Conservation (phyloP, 805 yeast species). For the Kurtzmaniella fragi region DNA sequence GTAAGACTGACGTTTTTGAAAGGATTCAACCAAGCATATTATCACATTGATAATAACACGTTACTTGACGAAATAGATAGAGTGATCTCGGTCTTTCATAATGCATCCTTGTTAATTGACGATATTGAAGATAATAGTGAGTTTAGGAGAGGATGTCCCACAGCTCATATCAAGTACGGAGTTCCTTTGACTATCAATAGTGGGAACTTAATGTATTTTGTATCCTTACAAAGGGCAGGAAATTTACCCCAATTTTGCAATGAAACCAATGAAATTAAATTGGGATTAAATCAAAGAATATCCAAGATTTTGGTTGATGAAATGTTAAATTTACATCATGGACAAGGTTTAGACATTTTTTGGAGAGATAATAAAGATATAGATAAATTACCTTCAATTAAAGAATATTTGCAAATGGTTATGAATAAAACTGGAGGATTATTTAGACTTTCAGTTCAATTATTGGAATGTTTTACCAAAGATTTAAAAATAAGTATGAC, state of each 20-base stretch:
- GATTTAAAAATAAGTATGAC: constrained; percentile 12
- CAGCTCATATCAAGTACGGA: constrained; percentile 77
- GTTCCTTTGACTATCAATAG: constrained; percentile 75
- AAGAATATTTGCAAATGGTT: constrained; percentile 72
- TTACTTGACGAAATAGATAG: constrained; percentile 22
- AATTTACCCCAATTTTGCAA: constrained; percentile 10
- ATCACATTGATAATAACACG: constrained; percentile 18
- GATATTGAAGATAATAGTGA: constrained; percentile 81
- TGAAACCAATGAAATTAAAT: constrained; percentile 15
- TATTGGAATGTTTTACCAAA: constrained; percentile 42
- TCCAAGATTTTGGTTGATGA: constrained; percentile 55
- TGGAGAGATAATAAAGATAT: constrained; percentile 52
- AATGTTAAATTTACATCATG: constrained; percentile 75
- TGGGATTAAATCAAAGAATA: constrained; percentile 21
- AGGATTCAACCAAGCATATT: constrained; percentile 31
- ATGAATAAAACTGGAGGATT: constrained; percentile 85
- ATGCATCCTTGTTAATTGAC: constrained; percentile 50
- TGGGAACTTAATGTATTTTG: constrained; percentile 77
- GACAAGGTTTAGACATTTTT: constrained; percentile 84
- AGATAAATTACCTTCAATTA: constrained; percentile 16
- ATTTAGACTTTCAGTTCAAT: constrained; percentile 65
- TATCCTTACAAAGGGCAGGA: constrained; percentile 51
- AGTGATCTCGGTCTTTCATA: constrained; percentile 30
- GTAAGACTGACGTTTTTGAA: constrained; percentile 24
- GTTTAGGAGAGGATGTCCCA: constrained; percentile 70